These are phyloP conservation scores for Amoebophrya sp. DNA, from an alignment of 169 alveolate genomes.

Conservation along the genomic window DNA sequence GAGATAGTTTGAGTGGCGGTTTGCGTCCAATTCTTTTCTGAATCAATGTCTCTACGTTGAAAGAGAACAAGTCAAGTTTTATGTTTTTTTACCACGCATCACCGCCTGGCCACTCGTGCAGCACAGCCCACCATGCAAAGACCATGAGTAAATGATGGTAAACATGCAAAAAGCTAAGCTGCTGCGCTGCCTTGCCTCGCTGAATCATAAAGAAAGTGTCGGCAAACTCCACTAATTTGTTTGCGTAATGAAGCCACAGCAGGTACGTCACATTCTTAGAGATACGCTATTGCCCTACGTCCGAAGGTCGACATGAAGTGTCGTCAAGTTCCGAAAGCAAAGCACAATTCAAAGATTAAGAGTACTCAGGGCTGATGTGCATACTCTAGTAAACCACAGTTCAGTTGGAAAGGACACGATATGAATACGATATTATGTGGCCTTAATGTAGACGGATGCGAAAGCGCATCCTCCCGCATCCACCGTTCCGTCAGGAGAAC, in stretches of 20 bases:
- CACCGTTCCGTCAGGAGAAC: background rate
- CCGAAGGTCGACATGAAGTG: background rate
- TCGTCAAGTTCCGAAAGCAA: background rate
- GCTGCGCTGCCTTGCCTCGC: background rate
- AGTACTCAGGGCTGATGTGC: background rate
- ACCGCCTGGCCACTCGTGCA: background rate
- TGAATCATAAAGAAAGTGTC: background rate
- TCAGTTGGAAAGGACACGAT: background rate
- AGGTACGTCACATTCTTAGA: background rate
- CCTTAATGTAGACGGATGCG: too few species aligned
- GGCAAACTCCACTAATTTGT: background rate
- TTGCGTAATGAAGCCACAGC: background rate
- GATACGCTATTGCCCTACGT: background rate
- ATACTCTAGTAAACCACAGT: background rate
- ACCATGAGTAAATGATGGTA: slow-evolving; percentile 10
- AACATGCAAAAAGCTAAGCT: background rate
- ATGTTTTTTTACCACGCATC: background rate
- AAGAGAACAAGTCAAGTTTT: too few species aligned
- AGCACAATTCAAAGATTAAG: background rate
- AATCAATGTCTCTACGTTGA: too few species aligned
- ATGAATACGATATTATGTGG: too few species aligned
- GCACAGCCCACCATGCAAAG: background rate
- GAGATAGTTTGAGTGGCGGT: too few species aligned
- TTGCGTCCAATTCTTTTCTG: too few species aligned
- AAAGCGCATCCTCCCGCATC: background rate